Evolutionary conservation across 768 basidiomycete species (phyloP).

Genomic region (Suillus weaverae): DNA sequence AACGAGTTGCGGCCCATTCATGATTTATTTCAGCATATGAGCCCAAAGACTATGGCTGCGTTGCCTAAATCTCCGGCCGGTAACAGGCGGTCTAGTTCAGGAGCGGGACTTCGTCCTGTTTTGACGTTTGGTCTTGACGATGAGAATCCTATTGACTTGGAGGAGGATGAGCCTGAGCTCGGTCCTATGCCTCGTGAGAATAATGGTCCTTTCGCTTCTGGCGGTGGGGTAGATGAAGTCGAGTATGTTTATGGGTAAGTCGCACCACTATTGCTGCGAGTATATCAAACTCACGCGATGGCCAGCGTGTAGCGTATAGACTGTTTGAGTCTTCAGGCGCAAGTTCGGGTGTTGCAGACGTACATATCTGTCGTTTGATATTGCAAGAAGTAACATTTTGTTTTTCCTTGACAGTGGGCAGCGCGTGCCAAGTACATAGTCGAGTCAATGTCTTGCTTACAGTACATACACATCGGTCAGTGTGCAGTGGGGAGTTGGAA

Average conservation of each 20-base stretch:
- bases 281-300: constrained; percentile 12
- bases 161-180: constrained; percentile 70
- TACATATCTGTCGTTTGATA: not conserved
- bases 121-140: constrained; percentile 76
- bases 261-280: not conserved
- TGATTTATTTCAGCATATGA: constrained; percentile 74
- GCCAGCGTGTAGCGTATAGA: constrained; percentile 22
- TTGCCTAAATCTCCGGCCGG: constrained; percentile 90
- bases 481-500: not conserved
- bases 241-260: constrained; percentile 86
- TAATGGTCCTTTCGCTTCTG: constrained; percentile 71
- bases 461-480: not conserved
- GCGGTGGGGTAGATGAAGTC: constrained; percentile 86
- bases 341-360: not conserved
- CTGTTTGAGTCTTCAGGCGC: not conserved
- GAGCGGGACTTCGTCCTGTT: constrained; percentile 82
- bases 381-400: not conserved
- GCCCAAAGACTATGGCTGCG: constrained; percentile 91
- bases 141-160: constrained; percentile 66
- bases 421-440: not conserved
- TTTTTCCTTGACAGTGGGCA: not conserved
- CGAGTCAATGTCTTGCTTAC: not conserved
- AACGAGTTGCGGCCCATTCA: constrained; percentile 3
- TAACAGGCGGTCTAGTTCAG: constrained; percentile 78
- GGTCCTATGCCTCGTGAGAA: constrained; percentile 78